Base-by-base conservation (phyloP, 331 rosid species). In the Cydonia oblonga region DNA sequence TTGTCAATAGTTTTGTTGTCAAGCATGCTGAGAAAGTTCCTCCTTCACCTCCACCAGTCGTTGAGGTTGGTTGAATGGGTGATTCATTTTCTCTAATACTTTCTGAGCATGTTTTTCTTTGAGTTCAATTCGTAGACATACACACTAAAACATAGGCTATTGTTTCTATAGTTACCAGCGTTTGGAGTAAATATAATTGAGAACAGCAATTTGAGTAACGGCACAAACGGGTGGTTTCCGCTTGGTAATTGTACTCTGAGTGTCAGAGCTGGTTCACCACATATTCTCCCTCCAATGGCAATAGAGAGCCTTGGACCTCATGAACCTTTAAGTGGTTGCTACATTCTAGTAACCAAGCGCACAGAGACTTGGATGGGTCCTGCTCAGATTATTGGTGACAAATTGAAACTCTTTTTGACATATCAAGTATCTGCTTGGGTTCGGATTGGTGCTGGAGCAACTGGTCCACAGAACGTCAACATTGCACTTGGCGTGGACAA, bases 351-450 rank as follows among this genome's bases (percentile, higher is more conserved):
- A 66, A 87, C 96, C 14, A 91, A 88, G 11, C 96, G 99, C 61
- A 86, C 97, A 1, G 93, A 95, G 72, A 91, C 89, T 68, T 95
- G 96, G 96, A 91, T 91, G 97, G 99, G 99, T 69, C 99, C 99
- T 67, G 89, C 96, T 73, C 97, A 91, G 79, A 81, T 88, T 78
- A 90, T 95, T 66, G 87, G 93, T 23, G 93, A 95, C 64, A 95
- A 82, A 81, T 42, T 95, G 86, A 79, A 90, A 69, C 90, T 91
- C 42, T 90, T 88, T 73, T 56, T 90, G 74, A 90, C 99, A 29
- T 91, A 91, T 70, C 97, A 95, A 84, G 96, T 95, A 25, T 88
- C 96, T 83, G 93, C 96, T 76, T 95, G 99, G 99, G 93, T 95
- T 32, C 78, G 87, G 70, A 76, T 90, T 64, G 84, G 93, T 46